A percentile compares a stretch with the other conserved stretches of the same genome.
Evolutionary conservation across 768 basidiomycete species (phyloP).

Genomic region (Dacryopinax spathularia): DNA sequence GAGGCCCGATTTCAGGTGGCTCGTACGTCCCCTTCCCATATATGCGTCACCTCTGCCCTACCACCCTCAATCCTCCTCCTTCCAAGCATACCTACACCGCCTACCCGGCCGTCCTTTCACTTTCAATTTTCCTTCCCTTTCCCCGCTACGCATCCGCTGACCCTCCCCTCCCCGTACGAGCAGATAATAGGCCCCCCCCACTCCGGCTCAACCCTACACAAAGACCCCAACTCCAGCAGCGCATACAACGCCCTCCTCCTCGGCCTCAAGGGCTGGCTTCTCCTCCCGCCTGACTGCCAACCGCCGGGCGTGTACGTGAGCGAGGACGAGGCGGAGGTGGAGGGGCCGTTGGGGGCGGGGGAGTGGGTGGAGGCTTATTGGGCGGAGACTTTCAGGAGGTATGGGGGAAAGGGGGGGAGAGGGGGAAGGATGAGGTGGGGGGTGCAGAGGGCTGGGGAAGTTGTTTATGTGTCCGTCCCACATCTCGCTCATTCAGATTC

Average conservation of each 20-base stretch:
- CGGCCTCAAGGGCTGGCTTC: constrained; percentile 17
- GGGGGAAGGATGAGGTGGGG: constrained; percentile 19
- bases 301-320: constrained; percentile 19
- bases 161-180: neutral
- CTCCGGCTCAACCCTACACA: constrained; percentile 19
- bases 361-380: constrained; percentile 20
- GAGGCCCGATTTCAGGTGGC: constrained; percentile 20
- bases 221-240: constrained; percentile 13
- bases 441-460: constrained; percentile 18
- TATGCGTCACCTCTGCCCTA: too few relatives aligned
- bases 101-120: neutral
- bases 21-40: constrained; percentile 10
- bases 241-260: constrained; percentile 18
- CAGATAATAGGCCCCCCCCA: constrained; percentile 18
- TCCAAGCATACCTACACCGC: neutral
- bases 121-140: too few relatives aligned
- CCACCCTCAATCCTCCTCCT: neutral
- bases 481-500: too few relatives aligned
- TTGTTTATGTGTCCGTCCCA: constrained; percentile 15
- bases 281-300: constrained; percentile 17
- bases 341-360: constrained; percentile 11
- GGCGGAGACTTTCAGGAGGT: constrained; percentile 9
- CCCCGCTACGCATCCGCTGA: too few relatives aligned
- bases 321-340: constrained; percentile 15
- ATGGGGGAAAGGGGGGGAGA: constrained; percentile 13